Evolutionary conservation across 1,284 basidiomycete species (phyloP), one percentile per base, ranked within the genome.

Genomic region (Pseudozyma flocculosa): DNA sequence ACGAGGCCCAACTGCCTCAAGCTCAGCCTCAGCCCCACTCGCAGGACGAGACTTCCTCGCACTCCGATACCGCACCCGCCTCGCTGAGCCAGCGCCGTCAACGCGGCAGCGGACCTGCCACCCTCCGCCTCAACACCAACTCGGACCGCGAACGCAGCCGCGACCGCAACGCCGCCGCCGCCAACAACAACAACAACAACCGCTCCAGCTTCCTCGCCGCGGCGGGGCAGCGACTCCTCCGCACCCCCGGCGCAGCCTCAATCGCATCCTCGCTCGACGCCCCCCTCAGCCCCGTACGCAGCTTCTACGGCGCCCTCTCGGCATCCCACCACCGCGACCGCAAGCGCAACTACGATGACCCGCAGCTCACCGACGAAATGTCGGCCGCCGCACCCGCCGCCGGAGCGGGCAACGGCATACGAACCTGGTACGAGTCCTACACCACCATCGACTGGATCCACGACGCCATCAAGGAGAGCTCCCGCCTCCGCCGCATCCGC

Each of bases 371-470:
- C 26, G 54, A 61, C 36, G 66, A 68, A 30, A 59, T 58, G 52
- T 52, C 57, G 13, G 45, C 57, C 0, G 52, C 56, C 5, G 56
- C 55, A n/a, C 38, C 61, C 2, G 50, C 46, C n/a, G 61, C 11
- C 39, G 26, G 26, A 3, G 17, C 17, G 18, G 50, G 59, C 32
- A 72, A 72, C 41, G 67, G 68, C 23, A 42, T 72, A 17, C 57
- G 73, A 30, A 66, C 72, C 22, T 68, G 68, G 68, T 75, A 75
- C 53, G 58, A 68, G 22, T 68, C 68, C 18, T 75, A 74, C 54
- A 70, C 68, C 11, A 71, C 70, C 40, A 72, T 75, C 46, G 76
- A 79, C 59, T 79, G 79, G 79, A 68, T 79, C 17, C 78, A 80
- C 61, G 79, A 80, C 50, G 65, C 71, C 21, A 75, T 80, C 74